These are phyloP conservation scores for Polygonum aviculare DNA, from an alignment of 148 eudicot genomes.

Conservation along the genomic window DNA sequence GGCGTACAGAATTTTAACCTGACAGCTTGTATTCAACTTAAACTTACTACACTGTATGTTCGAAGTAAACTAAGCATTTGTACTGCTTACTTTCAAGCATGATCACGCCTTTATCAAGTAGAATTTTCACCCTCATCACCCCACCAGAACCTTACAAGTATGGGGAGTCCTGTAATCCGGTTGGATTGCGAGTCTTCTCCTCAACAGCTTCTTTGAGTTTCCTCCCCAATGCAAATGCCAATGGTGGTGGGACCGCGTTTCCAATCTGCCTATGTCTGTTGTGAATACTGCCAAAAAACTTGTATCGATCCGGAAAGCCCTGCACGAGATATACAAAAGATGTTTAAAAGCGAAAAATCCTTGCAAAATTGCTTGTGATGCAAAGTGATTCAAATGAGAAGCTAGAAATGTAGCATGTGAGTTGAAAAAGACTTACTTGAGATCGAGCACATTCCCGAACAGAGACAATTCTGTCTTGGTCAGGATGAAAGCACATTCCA, in stretches of 20 bases:
- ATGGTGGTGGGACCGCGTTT: conserved; percentile 92
- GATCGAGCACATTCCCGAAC: conserved; percentile 97
- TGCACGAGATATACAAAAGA: conserved; percentile 17
- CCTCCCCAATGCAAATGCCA: conserved; percentile 86
- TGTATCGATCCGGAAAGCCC: conserved; percentile 87
- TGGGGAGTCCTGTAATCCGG: conserved; percentile 5
- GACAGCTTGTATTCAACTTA: neutral
- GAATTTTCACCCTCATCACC: neutral
- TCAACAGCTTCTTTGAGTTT: conserved; percentile 87
- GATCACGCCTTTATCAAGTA: neutral
- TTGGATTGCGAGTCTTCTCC: conserved; percentile 16
- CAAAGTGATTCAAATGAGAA: neutral
- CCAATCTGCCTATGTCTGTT: conserved; percentile 93
- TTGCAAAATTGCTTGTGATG: neutral
- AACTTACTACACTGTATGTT: neutral
- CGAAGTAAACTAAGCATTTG: neutral
- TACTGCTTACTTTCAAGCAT: neutral
- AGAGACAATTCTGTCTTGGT: conserved; percentile 86
- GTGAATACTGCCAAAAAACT: conserved; percentile 67
- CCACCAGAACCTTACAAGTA: neutral
- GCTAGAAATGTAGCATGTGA: neutral
- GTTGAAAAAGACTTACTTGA: conserved; percentile 43
- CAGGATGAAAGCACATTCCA: conserved; percentile 99
- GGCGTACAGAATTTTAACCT: neutral
- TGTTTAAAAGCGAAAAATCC: neutral